Base-by-base conservation (phyloP, 2,329 filamentous ascomycete species). In the Falciphora oryzae region DNA sequence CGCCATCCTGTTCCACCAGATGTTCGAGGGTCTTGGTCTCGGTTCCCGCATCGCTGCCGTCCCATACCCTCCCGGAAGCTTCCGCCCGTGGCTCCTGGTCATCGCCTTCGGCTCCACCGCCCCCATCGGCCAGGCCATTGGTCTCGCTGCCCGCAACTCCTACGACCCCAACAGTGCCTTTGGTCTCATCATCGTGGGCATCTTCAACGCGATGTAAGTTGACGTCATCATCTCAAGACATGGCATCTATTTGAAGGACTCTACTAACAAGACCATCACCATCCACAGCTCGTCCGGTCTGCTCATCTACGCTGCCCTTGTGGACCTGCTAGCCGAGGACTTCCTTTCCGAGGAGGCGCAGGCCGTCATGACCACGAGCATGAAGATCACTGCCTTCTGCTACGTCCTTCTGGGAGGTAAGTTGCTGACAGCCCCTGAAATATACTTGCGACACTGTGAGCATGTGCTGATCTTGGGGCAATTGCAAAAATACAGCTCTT, bases 1-100 rank as follows among this genome's bases (percentile, higher is more conserved):
- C 61, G 89, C 89, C 66, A 90, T 91, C 65, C 77, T 87, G 38
- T 91, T 91, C 78, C 89, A 91, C 71, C 89, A 89, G 70, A 88
- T 85, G 68, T 89, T 89, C 66, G 86, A 82, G 70, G 89, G 89
- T 65, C 84, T 91, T 4, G 89, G 88, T 57, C 81, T 91, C 0
- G 89, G 89, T 27, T 86, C 86, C 1, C 86, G 89, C 66, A 91
- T 92, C 69, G 88, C 88, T 27, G 85, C 83, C 25, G 85, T 91
- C 6, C 81, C 85, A 1, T 88, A 87, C 67, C 81, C 82, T 22
- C 81, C 80, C 66, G 78, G 76, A 31, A 86, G 84, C 71, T 72
- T 79, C 67, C 82, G 83, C 31, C 86, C 86, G 0, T 89, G 86
- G 86, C 65, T 85, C 0, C 76, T 89, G 22, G 85, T 88, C 2